A percentile compares a stretch with the other conserved stretches of the same genome.
Conservation (phyloP, 1,284 basidiomycete genomes). For the Phenoliferia sp. region DNA sequence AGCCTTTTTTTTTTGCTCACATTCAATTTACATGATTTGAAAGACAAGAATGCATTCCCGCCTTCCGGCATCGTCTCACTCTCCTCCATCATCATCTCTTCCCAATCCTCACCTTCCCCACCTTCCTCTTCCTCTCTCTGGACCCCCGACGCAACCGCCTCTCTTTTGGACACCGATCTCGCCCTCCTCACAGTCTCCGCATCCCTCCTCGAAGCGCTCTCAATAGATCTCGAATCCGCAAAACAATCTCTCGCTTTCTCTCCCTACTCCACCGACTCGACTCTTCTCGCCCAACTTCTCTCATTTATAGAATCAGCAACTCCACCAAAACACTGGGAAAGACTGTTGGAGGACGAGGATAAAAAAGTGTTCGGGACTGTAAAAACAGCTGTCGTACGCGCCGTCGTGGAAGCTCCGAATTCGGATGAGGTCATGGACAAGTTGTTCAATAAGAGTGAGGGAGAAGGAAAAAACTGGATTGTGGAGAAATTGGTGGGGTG, state of each 20-base stretch:
- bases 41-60: slow-evolving; percentile 48
- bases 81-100: slow-evolving; percentile 56
- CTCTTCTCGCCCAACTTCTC: slow-evolving; percentile 59
- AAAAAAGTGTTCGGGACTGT: slow-evolving; percentile 65
- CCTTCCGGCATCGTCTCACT: slow-evolving; percentile 53
- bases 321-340: slow-evolving; percentile 61
- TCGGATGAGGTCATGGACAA: slow-evolving; percentile 72
- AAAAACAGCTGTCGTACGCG: slow-evolving; percentile 77
- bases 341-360: background rate
- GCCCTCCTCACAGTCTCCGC: slow-evolving; percentile 66
- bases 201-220: slow-evolving; percentile 66
- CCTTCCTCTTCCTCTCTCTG: slow-evolving; percentile 57
- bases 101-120: slow-evolving; percentile 58
- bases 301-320: slow-evolving; percentile 65
- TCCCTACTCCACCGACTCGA: slow-evolving; percentile 44
- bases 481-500: slow-evolving; percentile 69
- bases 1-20: background rate
- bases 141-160: slow-evolving; percentile 48
- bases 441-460: slow-evolving; percentile 56
- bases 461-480: slow-evolving; percentile 57
- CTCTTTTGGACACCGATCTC: slow-evolving; percentile 61
- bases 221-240: slow-evolving; percentile 67
- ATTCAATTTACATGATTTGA: background rate
- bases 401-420: slow-evolving; percentile 75
- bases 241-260: slow-evolving; percentile 65